These are phyloP conservation scores for Ananas comosus DNA, from an alignment of 176 grass and related monocot genomes.

Conservation along the genomic window DNA sequence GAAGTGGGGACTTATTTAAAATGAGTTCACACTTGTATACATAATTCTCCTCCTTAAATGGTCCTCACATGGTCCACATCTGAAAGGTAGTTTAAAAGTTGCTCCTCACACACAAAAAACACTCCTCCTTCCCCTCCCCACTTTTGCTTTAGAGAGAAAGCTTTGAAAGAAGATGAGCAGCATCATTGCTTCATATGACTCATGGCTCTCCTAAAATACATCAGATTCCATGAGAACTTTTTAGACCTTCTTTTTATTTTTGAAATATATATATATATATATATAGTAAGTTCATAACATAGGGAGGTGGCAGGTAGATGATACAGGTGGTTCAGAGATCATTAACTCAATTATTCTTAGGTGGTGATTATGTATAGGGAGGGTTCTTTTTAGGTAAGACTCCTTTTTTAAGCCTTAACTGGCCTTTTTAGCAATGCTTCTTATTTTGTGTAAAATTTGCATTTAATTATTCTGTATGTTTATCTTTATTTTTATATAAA, in stretches of 20 bases:
- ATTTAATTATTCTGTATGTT: no score
- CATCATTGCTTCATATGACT: background rate
- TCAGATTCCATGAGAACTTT: slow-evolving; percentile 3
- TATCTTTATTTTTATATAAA: no score
- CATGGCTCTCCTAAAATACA: background rate
- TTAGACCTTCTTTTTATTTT: background rate
- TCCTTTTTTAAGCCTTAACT: no score
- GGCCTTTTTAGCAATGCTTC: no score
- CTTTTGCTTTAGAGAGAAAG: background rate
- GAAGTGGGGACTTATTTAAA: no score
- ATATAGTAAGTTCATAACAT: background rate
- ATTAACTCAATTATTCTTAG: no score
- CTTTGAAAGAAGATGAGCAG: slow-evolving; percentile 1
- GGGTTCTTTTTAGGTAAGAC: no score
- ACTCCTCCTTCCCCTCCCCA: no score
- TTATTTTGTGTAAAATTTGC: no score
- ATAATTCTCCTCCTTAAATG: background rate
- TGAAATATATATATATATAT: background rate
- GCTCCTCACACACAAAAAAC: background rate
- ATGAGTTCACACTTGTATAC: background rate
- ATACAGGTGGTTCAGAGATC: no score
- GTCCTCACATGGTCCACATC: slow-evolving; percentile 5
- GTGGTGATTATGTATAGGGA: no score
- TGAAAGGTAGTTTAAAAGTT: slow-evolving; percentile 1
- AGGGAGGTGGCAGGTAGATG: background rate